Percentiles rank a stretch among this genome's conserved stretches.
Evolutionary conservation across 345 rosid genomes (phyloP).

Genomic region (Ricinus communis): DNA sequence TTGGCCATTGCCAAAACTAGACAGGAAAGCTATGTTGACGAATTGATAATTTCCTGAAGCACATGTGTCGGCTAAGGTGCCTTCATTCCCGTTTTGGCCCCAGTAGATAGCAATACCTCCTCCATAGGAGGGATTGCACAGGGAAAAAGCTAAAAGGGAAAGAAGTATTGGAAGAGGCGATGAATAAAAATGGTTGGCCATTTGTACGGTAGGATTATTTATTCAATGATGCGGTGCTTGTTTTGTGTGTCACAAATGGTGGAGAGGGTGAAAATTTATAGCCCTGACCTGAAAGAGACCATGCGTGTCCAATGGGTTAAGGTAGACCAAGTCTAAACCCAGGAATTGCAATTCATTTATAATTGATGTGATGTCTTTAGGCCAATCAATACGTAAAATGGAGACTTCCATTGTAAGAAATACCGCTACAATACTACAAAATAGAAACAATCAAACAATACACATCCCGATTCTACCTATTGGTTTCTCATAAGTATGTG

Average conservation of each 20-base stretch:
- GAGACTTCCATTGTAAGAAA: too few relatives aligned
- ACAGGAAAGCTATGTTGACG: slow-evolving; percentile 20
- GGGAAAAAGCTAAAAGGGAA: neutral
- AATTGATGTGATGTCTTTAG: too few relatives aligned
- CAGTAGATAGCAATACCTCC: slow-evolving; percentile 22
- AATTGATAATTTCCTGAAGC: slow-evolving; percentile 14
- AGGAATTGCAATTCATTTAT: neutral
- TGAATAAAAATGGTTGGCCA: slow-evolving; percentile 1
- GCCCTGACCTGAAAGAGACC: neutral
- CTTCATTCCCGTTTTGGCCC: slow-evolving; percentile 21
- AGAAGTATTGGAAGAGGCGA: neutral
- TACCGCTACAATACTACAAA: too few relatives aligned
- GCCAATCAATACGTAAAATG: too few relatives aligned
- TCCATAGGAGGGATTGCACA: neutral
- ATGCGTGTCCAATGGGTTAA: neutral
- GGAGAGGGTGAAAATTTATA: slow-evolving; percentile 6
- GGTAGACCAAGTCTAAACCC: neutral
- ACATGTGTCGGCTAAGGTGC: slow-evolving; percentile 19
- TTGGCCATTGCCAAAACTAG: slow-evolving; percentile 18
- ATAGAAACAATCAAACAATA: too few relatives aligned
- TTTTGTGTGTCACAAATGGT: neutral
- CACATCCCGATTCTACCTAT: too few relatives aligned
- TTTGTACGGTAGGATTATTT: neutral
- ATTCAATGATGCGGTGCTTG: neutral
- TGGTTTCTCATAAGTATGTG: too few relatives aligned